Percentiles rank a stretch among this genome's conserved stretches.
phyloP scores from a whole-genome alignment of 495 filamentous ascomycete genomes.

The Choiromyces venosus region DNA sequence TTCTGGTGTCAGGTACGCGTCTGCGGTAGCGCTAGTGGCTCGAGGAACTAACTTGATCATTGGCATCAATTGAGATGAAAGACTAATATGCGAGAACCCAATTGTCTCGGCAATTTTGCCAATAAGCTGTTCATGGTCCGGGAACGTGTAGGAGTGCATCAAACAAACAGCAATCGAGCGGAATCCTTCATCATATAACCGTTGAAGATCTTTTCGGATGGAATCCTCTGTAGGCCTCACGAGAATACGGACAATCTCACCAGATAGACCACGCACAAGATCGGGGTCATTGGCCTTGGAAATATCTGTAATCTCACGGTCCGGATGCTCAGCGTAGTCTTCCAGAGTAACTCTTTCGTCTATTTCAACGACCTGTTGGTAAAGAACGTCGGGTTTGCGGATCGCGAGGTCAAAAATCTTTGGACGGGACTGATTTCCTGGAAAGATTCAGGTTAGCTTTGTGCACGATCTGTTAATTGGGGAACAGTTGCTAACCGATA shows the following conservation, averaged over 20 bases:
- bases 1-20: constrained; percentile 91
- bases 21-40: constrained; percentile 87
- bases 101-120: constrained; percentile 63
- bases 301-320: constrained; percentile 52
- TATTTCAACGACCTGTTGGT: constrained; percentile 69
- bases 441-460: not conserved
- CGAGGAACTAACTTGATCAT: constrained; percentile 89
- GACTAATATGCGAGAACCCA: constrained; percentile 68
- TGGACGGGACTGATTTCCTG: constrained; percentile 67
- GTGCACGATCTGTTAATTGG: not conserved
- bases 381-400: constrained; percentile 71
- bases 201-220: constrained; percentile 54
- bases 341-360: constrained; percentile 82
- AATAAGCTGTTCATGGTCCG: constrained; percentile 64
- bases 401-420: constrained; percentile 81
- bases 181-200: constrained; percentile 58
- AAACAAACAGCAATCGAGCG: constrained; percentile 69
- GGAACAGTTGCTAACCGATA: constrained; percentile 51
- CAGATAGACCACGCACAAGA: constrained; percentile 61
- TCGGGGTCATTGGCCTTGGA: constrained; percentile 49
- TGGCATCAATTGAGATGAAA: constrained; percentile 76
- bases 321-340: constrained; percentile 78
- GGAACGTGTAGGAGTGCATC: constrained; percentile 78
- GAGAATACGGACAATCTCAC: constrained; percentile 65
- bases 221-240: constrained; percentile 51